Evolutionary conservation across 73 alveolate genomes (phyloP).

Genomic region (Breviolum minutum): DNA sequence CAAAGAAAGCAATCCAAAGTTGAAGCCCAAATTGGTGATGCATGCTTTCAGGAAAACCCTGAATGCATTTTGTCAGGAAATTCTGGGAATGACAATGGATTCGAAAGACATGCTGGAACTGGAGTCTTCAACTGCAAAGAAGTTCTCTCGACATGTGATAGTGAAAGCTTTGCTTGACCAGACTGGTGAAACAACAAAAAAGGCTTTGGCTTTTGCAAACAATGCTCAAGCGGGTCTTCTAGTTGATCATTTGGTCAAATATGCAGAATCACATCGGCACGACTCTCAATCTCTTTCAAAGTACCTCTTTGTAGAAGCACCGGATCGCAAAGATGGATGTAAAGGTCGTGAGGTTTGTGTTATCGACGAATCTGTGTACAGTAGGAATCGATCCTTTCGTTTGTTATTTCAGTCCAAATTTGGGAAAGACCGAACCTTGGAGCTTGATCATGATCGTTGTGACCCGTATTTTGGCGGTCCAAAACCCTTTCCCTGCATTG

Average conservation of each 20-base stretch:
- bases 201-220: slow-evolving; percentile 69
- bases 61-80: slow-evolving; percentile 11
- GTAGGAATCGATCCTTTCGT: slow-evolving; percentile 81
- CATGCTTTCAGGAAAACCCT: slow-evolving; percentile 37
- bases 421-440: slow-evolving; percentile 63
- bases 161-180: neutral
- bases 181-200: neutral
- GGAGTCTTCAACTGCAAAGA: slow-evolving; percentile 41
- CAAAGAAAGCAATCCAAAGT: slow-evolving; percentile 36
- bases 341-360: slow-evolving; percentile 11
- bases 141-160: slow-evolving; percentile 52
- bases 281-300: neutral
- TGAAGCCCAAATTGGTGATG: slow-evolving; percentile 32
- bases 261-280: slow-evolving; percentile 30
- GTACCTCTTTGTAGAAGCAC: slow-evolving; percentile 62
- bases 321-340: neutral
- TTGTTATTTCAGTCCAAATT: slow-evolving; percentile 32
- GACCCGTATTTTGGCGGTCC: neutral
- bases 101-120: neutral
- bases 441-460: slow-evolving; percentile 2
- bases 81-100: slow-evolving; percentile 37
- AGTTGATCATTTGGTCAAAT: slow-evolving; percentile 15
- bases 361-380: slow-evolving; percentile 72
- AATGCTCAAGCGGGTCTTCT: slow-evolving; percentile 68
- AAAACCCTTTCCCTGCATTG: slow-evolving; percentile 44